Percentiles rank a stretch among this genome's conserved stretches.
Evolutionary conservation across 2,329 filamentous ascomycete genomes (phyloP).

Genomic region (Stachybotrys elegans): DNA sequence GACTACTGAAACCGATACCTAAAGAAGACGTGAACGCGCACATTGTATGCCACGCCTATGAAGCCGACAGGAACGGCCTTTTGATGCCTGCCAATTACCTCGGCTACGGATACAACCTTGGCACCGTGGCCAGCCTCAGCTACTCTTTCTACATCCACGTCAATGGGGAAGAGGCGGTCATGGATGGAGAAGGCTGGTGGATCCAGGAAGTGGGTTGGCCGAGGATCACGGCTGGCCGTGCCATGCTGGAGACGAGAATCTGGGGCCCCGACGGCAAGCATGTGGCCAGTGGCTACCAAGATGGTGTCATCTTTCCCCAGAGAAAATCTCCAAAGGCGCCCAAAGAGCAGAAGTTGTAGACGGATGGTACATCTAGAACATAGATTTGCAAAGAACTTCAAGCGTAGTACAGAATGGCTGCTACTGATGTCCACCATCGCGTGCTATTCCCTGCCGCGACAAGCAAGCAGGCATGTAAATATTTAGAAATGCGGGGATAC

Average conservation of each 20-base stretch:
- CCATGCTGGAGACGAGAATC: constrained; percentile 42
- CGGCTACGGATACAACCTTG: constrained; percentile 38
- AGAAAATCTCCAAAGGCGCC: no score
- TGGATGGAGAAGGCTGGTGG: constrained; percentile 47
- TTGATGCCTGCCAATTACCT: constrained; percentile 46
- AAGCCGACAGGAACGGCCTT: constrained; percentile 49
- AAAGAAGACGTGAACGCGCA: constrained; percentile 37
- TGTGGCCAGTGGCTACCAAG: constrained; percentile 50
- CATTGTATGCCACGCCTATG: constrained; percentile 44
- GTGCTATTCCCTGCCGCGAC: no score
- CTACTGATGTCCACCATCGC: no score
- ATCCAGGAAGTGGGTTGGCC: constrained; percentile 47
- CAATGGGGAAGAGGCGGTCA: constrained; percentile 41
- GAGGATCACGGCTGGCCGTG: constrained; percentile 39
- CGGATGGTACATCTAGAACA: no score
- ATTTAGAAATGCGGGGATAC: no score
- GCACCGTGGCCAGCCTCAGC: constrained; percentile 39
- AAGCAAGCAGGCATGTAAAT: no score
- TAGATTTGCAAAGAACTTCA: no score
- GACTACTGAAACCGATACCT: constrained; percentile 38
- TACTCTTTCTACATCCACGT: constrained; percentile 50
- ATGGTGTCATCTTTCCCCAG: constrained; percentile 40
- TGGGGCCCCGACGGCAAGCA: constrained; percentile 50
- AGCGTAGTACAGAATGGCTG: no score
- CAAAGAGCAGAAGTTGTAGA: no score